phyloP scores from a whole-genome alignment of 192 early-diverging fungal species.

The Oehlia diaphana region DNA sequence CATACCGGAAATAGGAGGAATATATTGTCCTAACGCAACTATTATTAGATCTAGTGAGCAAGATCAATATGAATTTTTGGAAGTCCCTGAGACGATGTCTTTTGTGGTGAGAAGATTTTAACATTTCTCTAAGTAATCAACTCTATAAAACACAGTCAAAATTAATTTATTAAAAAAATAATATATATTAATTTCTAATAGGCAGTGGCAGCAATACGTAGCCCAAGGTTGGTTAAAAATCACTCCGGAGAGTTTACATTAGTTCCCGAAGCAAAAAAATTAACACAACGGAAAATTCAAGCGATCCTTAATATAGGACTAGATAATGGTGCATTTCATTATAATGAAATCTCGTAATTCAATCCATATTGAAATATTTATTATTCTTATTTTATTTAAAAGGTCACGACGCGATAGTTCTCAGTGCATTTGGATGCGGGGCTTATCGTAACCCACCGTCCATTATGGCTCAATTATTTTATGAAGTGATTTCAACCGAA shows the following conservation, averaged over 20 bases:
- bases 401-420: conserved; percentile 47
- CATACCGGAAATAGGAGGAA: conserved; percentile 37
- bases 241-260: conserved; percentile 22
- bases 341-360: neutral
- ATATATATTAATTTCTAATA: neutral
- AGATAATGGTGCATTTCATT: conserved; percentile 37
- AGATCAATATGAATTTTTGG: conserved; percentile 38
- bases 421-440: conserved; percentile 48
- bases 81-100: conserved; percentile 41
- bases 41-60: conserved; percentile 37
- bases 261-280: conserved; percentile 29
- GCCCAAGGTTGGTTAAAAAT: neutral
- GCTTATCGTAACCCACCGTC: conserved; percentile 42
- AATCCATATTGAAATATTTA: neutral
- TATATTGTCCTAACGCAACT: conserved; percentile 47
- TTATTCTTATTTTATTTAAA: neutral
- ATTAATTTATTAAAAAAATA: too few relatives aligned
- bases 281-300: conserved; percentile 46
- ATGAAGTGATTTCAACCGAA: conserved; percentile 40
- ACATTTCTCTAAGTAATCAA: too few relatives aligned
- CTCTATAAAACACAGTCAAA: too few relatives aligned
- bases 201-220: neutral
- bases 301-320: conserved; percentile 45
- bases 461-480: conserved; percentile 40
- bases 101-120: conserved; percentile 36